phyloP scores from a whole-genome alignment of 345 rosid species.

The Moricandia moricandioides region DNA sequence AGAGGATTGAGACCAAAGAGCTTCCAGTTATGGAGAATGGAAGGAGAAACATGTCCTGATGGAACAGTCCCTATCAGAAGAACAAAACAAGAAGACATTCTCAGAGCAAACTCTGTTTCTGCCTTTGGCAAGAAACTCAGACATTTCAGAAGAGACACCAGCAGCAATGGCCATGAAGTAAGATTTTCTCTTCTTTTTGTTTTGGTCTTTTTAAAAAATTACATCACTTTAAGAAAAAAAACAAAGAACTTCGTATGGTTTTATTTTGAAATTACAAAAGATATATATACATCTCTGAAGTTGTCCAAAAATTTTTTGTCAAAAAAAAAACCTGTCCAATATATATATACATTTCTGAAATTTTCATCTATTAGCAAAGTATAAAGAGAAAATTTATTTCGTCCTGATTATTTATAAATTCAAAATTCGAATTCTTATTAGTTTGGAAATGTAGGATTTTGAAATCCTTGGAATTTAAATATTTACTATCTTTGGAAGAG shows the following conservation, averaged over 20 bases:
- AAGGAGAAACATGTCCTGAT: conserved; percentile 80
- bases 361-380: conserved; percentile 8
- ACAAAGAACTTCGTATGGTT: not conserved
- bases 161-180: conserved; percentile 93
- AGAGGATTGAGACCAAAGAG: conserved; percentile 39
- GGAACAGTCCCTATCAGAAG: conserved; percentile 94
- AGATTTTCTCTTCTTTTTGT: not conserved
- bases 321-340: too few relatives aligned
- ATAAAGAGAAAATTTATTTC: not conserved
- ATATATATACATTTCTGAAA: too few relatives aligned
- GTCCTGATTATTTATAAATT: not conserved
- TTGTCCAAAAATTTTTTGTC: too few relatives aligned
- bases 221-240: not conserved
- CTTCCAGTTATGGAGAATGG: conserved; percentile 73
- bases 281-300: not conserved
- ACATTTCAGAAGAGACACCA: conserved; percentile 71
- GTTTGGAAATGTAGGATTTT: not conserved
- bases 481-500: not conserved
- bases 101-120: conserved; percentile 66
- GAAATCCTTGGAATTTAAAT: not conserved
- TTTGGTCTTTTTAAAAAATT: not conserved
- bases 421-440: conserved; percentile 6
- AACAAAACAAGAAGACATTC: conserved; percentile 76
- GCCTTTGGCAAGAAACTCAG: conserved; percentile 71
- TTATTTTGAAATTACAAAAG: not conserved